Percentiles rank a stretch among this genome's conserved stretches.
phyloP scores from a whole-genome alignment of 305 asterid genomes.

The Stenogyne calaminthoides region DNA sequence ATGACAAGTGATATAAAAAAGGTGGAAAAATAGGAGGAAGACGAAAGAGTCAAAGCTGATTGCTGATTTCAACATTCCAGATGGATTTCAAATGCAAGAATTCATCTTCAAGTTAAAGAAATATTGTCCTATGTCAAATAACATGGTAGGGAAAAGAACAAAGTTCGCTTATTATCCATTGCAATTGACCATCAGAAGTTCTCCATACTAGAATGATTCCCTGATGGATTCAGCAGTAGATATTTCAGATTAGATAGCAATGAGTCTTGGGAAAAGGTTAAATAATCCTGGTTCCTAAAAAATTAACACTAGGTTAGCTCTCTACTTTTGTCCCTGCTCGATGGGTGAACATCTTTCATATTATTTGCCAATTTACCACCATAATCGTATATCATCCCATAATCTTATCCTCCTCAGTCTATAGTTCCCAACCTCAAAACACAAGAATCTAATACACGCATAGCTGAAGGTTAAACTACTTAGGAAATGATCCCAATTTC shows the following conservation, averaged over 20 bases:
- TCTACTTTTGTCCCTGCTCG: neutral
- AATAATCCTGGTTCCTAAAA: constrained; percentile 5
- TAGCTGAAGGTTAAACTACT: constrained; percentile 3
- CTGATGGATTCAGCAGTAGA: neutral
- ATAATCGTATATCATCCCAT: neutral
- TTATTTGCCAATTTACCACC: constrained; percentile 1
- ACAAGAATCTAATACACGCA: neutral
- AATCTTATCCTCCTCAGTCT: constrained; percentile 11
- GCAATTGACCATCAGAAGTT: neutral
- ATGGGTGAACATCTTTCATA: neutral
- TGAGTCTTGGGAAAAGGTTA: neutral
- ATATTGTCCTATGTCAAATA: neutral
- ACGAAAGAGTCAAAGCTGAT: neutral
- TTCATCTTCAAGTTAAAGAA: neutral
- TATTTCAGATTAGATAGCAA: neutral
- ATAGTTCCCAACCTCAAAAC: constrained; percentile 11
- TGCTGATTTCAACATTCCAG: constrained; percentile 10
- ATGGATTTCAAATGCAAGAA: neutral
- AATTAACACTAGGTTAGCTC: neutral
- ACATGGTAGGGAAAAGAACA: constrained; percentile 4
- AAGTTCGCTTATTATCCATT: neutral
- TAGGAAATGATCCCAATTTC: neutral
- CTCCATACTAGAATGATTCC: neutral
- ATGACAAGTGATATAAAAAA: neutral
- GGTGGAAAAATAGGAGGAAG: constrained; percentile 17